Base-by-base conservation (phyloP, 208 protist genomes). In the Trypanosoma mega region DNA sequence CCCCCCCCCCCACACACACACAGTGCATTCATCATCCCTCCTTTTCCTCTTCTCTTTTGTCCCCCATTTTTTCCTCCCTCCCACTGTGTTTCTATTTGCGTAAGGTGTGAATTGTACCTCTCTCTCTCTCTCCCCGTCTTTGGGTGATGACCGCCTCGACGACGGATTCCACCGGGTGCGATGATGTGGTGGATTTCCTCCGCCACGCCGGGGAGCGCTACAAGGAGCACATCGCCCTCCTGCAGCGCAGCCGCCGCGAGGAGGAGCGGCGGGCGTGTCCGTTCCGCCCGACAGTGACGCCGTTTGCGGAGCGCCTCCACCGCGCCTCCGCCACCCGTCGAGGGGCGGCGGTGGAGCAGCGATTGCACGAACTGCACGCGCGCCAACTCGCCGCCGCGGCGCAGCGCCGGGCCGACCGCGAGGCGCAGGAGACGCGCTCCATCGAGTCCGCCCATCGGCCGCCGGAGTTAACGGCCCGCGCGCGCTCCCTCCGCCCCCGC, bases 171-270 rank as follows among this genome's bases (percentile, higher is more conserved):
- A 33, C 46, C 16, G 24, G 20, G 48, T 31, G 9, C 5, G 26
- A 4, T 24, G 69, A 72, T 7, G 76, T 93, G 21, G 78, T 91
- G n/a, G 68, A 80, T 23, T 88, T 87, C 54, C 68, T 93, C n/a
- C 71, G 78, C 45, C 31, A 68, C 41, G 68, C 72, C 11, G 87
- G 83, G 3, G 39, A 80, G 51, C 75, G 65, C 31, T 91, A 93
- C 74, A 52, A 51, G 43, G 68, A 85, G 53, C 87, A 88, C 46
- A 49, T 72, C 20, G 83, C 81, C 50, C 74, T 93, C 9, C 76
- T 93, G 29, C 76, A 78, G 0, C 69, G 76, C 30, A 68, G 76
- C 45, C 63, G 77, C 36, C 36, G 65, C n/a, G 52, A 81, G 30
- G 47, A 61, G n/a, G 78, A 88, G 46, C 60, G 57, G 24, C 58